phyloP scores from a whole-genome alignment of 164 flowering plant species.

The Vitis cinerea region DNA sequence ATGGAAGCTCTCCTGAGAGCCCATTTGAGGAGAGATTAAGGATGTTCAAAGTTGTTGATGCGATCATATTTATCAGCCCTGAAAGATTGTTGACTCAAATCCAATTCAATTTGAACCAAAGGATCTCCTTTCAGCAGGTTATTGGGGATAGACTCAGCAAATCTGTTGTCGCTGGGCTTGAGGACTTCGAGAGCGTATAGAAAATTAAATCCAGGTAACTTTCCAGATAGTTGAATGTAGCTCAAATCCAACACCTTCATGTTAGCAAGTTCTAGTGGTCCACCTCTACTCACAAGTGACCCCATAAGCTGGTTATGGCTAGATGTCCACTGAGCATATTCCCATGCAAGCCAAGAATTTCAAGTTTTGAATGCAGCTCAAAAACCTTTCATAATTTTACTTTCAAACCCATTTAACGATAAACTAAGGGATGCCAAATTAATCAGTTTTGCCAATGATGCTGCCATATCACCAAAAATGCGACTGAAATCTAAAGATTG shows the following conservation, averaged over 20 bases:
- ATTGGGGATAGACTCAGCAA: slow-evolving; percentile 75
- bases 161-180: too few relatives aligned
- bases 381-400: slow-evolving; percentile 67
- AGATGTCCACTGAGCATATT: slow-evolving; percentile 68
- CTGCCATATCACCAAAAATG: slow-evolving; percentile 75
- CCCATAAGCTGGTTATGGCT: slow-evolving; percentile 58
- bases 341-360: slow-evolving; percentile 80
- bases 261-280: slow-evolving; percentile 27
- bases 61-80: slow-evolving; percentile 73
- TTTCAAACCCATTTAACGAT: slow-evolving; percentile 62
- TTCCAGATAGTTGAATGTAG: slow-evolving; percentile 85
- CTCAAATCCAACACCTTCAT: slow-evolving; percentile 85
- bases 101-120: slow-evolving; percentile 67
- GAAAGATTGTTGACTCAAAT: slow-evolving; percentile 93
- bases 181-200: too few relatives aligned
- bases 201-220: slow-evolving; percentile 82
- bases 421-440: slow-evolving; percentile 64
- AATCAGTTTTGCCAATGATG: slow-evolving; percentile 49
- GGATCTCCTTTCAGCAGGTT: slow-evolving; percentile 80
- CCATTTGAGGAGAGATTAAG: slow-evolving; percentile 85
- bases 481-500: slow-evolving; percentile 75
- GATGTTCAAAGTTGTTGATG: slow-evolving; percentile 61
- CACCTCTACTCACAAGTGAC: slow-evolving; percentile 29
- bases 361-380: slow-evolving; percentile 47
- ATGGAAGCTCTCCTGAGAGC: slow-evolving; percentile 83